These are phyloP conservation scores for Boletus tomentosulus DNA, from an alignment of 768 basidiomycete species.

Conservation along the genomic window DNA sequence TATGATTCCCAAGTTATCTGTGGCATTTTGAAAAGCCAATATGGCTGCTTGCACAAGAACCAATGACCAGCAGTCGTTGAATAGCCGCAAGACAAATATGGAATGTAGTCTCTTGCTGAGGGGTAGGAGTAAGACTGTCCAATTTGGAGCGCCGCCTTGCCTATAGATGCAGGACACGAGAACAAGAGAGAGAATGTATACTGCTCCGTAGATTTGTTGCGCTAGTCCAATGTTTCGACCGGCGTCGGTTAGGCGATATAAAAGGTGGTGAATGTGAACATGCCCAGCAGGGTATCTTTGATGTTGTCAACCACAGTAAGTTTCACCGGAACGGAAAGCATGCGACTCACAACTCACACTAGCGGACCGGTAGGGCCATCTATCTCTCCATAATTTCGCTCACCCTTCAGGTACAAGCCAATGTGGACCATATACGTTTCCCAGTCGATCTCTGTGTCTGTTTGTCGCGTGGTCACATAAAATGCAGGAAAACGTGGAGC, in stretches of 20 bases:
- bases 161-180: conserved; percentile 68
- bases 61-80: conserved; percentile 92
- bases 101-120: conserved; percentile 94
- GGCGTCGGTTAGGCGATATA: conserved; percentile 59
- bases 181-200: conserved; percentile 68
- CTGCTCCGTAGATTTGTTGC: conserved; percentile 71
- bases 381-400: conserved; percentile 77
- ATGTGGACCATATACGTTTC: conserved; percentile 93
- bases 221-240: conserved; percentile 59
- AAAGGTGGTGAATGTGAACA: conserved; percentile 70
- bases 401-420: conserved; percentile 71
- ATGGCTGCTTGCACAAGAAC: conserved; percentile 64
- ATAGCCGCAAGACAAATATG: conserved; percentile 84
- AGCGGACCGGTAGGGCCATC: conserved; percentile 89
- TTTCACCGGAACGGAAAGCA: not conserved
- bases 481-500: conserved; percentile 3
- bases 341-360: conserved; percentile 53
- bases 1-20: conserved; percentile 59
- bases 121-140: conserved; percentile 65
- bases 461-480: conserved; percentile 14
- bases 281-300: conserved; percentile 95
- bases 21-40: conserved; percentile 54
- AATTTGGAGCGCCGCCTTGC: conserved; percentile 62
- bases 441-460: conserved; percentile 99
- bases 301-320: not conserved